Conservation (phyloP, 1,139 yeast genomes). For the Yamadazyma aaseri region DNA sequence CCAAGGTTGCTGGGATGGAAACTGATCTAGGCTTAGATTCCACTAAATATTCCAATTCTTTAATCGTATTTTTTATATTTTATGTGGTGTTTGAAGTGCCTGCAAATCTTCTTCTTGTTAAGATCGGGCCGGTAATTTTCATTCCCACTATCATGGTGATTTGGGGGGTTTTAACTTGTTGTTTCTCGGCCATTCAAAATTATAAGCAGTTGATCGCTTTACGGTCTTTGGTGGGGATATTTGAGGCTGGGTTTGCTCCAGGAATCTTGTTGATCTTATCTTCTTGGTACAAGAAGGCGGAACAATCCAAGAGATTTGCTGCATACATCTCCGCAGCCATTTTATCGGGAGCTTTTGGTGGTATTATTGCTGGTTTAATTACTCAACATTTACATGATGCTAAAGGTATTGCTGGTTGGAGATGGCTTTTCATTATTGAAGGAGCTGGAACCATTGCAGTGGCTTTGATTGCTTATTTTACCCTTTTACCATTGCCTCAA, state of each 20-base stretch:
- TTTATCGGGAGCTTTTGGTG: constrained; percentile 17
- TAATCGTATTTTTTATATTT: constrained; percentile 25
- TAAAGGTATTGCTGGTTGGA: constrained; percentile 30
- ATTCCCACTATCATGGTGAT: constrained; percentile 24
- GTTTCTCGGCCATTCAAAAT: constrained; percentile 20
- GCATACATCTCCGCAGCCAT: constrained; percentile 23
- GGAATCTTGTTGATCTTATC: constrained; percentile 24
- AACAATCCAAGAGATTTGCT: constrained; percentile 23
- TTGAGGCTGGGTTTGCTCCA: constrained; percentile 27
- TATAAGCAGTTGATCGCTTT: constrained; percentile 21
- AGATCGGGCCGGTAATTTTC: constrained; percentile 28
- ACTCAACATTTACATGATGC: constrained; percentile 21
- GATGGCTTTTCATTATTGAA: constrained; percentile 37
- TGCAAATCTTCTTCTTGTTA: constrained; percentile 27
- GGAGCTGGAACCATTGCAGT: constrained; percentile 29
- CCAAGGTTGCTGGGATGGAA: constrained; percentile 24
- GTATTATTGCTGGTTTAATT: constrained; percentile 21
- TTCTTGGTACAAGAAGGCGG: constrained; percentile 23
- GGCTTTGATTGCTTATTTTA: constrained; percentile 25
- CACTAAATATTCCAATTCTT: constrained; percentile 24
- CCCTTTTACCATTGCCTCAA: constrained; percentile 16
- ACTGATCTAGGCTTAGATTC: constrained; percentile 23
- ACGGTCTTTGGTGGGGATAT: constrained; percentile 24
- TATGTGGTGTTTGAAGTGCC: constrained; percentile 29
- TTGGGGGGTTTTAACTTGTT: constrained; percentile 24